Evolutionary conservation across 139 green algal genomes (phyloP).

Genomic region (Haematococcus lacustris): DNA sequence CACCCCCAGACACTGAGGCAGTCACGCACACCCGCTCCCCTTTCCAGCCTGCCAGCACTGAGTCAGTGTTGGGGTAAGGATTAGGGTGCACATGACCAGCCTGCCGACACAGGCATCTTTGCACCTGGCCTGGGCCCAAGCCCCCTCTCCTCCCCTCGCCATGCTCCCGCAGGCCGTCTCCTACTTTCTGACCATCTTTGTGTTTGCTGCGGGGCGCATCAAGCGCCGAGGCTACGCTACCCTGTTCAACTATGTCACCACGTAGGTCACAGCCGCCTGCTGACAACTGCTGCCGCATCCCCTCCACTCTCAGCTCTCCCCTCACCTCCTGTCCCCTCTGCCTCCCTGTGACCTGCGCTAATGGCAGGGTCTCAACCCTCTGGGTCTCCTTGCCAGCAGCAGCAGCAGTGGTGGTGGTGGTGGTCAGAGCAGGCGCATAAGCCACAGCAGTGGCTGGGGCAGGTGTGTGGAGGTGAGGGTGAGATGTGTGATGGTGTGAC

Average conservation of each 20-base stretch:
- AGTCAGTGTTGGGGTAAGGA: too few species aligned
- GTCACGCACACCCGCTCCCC: too few species aligned
- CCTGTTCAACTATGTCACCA: slow-evolving; percentile 57
- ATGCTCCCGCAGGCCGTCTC: slow-evolving; percentile 1
- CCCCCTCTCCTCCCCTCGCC: too few species aligned
- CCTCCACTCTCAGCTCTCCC: neutral
- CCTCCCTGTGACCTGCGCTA: neutral
- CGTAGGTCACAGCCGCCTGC: slow-evolving; percentile 3
- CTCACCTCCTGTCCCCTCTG: neutral
- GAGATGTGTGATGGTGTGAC: neutral
- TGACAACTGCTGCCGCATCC: too few species aligned
- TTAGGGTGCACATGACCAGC: too few species aligned
- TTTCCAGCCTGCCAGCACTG: too few species aligned
- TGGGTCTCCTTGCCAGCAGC: neutral
- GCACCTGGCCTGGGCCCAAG: slow-evolving; percentile 41
- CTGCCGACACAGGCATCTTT: too few species aligned
- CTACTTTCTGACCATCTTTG: slow-evolving; percentile 73
- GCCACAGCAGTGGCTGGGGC: neutral
- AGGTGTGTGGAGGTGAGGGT: neutral
- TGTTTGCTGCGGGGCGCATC: slow-evolving; percentile 42
- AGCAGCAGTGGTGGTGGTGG: too few species aligned
- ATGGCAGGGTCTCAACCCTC: neutral
- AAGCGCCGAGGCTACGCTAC: slow-evolving; percentile 32
- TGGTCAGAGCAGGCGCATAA: too few species aligned
- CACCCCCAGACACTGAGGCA: too few species aligned